Base-by-base conservation (phyloP, 352 stramenopile genomes). In the Globisporangium uncinulatum region DNA sequence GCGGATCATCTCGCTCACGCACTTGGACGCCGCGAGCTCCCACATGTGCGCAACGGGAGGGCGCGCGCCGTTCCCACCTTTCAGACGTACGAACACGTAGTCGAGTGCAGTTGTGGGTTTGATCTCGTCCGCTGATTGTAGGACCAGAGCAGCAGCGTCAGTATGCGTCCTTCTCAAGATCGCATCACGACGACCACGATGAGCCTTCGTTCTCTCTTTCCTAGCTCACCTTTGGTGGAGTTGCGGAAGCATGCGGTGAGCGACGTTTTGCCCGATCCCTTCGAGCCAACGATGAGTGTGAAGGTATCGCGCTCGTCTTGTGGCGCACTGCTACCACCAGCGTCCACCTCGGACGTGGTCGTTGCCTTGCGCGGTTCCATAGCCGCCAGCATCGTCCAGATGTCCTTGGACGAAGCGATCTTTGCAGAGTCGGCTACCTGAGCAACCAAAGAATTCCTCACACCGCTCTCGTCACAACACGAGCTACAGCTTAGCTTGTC, bases 51-150 rank as follows among this genome's bases (percentile, higher is more conserved):
- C 88, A 2, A 97, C 83, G 6, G 63, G 55, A 6, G 67, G 45
- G 6, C 65, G 56, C 32, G 61, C 62, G 24, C 63, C 59, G 41
- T 57, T 66, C 4, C 61, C 65, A 51, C 56, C 62, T 61, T 89
- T 94, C 21, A 89, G 67, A 3, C 87, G 83, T 50, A 90, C 87
- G 46, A 92, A 97, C 6, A 90, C 66, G 56, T 97, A 97, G 62
- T 97, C 87, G n/a, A 97, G 71, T 4, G 88, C 89, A 6, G 92
- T 92, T 5, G 89, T 97, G 34, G 89, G 87, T 61, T 97, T 97
- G 56, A 91, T 91, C 57, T 94, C 74, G 20, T 95, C 86, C 14
- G 70, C 79, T 65, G 57, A 13, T 51, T 62, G 7, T 45, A 65
- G 24, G 11, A 48, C 1, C 6, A 81, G 61, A 13, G 17, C 17